These are phyloP conservation scores for Boletus subcaerulescens DNA, from an alignment of 768 basidiomycete species.

Conservation along the genomic window DNA sequence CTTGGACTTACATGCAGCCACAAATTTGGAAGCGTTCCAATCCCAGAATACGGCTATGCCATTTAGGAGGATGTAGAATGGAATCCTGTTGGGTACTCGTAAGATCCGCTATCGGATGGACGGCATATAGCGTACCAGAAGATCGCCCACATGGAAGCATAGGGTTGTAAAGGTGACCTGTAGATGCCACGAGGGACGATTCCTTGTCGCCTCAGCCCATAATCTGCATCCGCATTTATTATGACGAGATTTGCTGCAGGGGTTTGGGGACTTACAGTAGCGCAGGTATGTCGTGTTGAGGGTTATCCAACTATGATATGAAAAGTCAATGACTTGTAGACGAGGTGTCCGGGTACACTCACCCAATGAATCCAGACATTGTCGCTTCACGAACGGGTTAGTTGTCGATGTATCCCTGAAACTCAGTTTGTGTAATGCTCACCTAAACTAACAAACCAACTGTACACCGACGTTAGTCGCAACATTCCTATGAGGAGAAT, in stretches of 20 bases:
- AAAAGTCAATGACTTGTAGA: constrained; percentile 45
- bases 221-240: constrained; percentile 1
- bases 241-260: constrained; percentile 32
- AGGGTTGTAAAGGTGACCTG: constrained; percentile 60
- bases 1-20: constrained; percentile 36
- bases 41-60: constrained; percentile 61
- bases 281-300: constrained; percentile 71
- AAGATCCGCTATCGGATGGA: neutral
- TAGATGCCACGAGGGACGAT: constrained; percentile 64
- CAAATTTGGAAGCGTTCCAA: constrained; percentile 54
- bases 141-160: constrained; percentile 65
- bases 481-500: constrained; percentile 1
- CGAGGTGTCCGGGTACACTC: constrained; percentile 6
- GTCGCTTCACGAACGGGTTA: constrained; percentile 32
- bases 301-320: constrained; percentile 52
- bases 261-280: constrained; percentile 49
- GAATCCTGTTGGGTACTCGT: constrained; percentile 26
- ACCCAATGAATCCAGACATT: constrained; percentile 58
- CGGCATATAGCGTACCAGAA: constrained; percentile 53
- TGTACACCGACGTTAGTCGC: constrained; percentile 26
- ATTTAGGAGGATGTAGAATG: constrained; percentile 56
- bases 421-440: constrained; percentile 6
- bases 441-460: constrained; percentile 69
- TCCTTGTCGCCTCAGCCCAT: constrained; percentile 34
- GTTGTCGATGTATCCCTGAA: neutral